Percentiles rank a stretch among this genome's conserved stretches.
These are phyloP conservation scores for Colletotrichum sojae DNA, from an alignment of 2,329 filamentous ascomycete genomes.

Conservation along the genomic window DNA sequence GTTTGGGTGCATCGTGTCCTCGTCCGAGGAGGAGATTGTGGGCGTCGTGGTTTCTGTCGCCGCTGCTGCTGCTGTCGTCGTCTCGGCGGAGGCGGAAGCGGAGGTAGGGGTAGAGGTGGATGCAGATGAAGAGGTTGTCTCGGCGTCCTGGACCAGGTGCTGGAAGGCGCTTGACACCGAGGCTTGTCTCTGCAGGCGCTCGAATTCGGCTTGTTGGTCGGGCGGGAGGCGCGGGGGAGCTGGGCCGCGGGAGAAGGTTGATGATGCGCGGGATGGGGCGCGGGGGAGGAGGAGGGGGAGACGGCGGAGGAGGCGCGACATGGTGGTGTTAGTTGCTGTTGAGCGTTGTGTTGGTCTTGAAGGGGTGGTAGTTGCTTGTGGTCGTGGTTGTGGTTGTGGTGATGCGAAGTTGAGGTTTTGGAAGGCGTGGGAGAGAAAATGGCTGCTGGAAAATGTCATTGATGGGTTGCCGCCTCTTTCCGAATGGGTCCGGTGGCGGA, in stretches of 20 bases:
- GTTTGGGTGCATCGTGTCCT: slow-evolving; percentile 73
- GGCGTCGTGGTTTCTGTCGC: slow-evolving; percentile 42
- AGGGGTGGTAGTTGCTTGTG: no score
- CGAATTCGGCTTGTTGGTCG: slow-evolving; percentile 91
- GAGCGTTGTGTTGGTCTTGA: no score
- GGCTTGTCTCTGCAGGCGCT: slow-evolving; percentile 81
- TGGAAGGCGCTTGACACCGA: slow-evolving; percentile 59
- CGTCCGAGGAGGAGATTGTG: slow-evolving; percentile 49
- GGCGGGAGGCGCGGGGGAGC: slow-evolving; percentile 89
- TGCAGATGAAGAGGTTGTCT: no score
- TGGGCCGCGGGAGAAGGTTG: slow-evolving; percentile 68
- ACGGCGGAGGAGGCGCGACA: slow-evolving; percentile 46
- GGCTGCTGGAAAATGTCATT: no score
- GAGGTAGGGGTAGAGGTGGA: slow-evolving; percentile 42
- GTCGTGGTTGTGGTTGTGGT: no score
- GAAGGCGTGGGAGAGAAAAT: no score
- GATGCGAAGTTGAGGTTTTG: no score
- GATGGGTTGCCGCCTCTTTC: no score
- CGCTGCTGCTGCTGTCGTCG: slow-evolving; percentile 44
- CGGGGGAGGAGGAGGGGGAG: slow-evolving; percentile 31
- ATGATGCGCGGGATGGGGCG: slow-evolving; percentile 45
- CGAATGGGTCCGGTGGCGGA: no score
- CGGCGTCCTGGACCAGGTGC: slow-evolving; percentile 44
- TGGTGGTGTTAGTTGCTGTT: not conserved
- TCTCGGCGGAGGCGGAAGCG: slow-evolving; percentile 42